phyloP scores from a whole-genome alignment of 805 yeast species.

The Candida chauliodis region DNA sequence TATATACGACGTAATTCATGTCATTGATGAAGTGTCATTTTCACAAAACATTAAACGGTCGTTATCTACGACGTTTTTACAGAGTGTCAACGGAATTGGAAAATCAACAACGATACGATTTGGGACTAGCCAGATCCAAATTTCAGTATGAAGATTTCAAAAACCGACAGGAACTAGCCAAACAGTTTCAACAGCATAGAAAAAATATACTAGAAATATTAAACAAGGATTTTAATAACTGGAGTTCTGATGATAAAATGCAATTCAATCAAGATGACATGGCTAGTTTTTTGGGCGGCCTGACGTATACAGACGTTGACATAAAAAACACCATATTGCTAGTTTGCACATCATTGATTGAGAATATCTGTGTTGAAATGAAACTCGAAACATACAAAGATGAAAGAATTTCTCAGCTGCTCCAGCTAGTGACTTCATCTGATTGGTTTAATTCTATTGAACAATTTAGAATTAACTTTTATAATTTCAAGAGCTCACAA shows the following conservation, averaged over 20 bases:
- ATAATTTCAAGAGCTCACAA: constrained; percentile 27
- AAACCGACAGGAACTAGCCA: constrained; percentile 4
- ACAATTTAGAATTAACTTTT: constrained; percentile 21
- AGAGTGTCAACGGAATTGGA: constrained; percentile 1
- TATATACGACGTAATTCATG: no score
- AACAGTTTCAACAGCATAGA: constrained; percentile 4
- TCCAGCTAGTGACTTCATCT: constrained; percentile 11
- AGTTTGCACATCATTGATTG: constrained; percentile 21
- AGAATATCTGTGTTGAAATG: constrained; percentile 25
- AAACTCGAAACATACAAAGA: constrained; percentile 17
- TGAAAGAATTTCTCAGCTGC: constrained; percentile 16
- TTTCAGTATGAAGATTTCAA: constrained; percentile 5
- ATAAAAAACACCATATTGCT: constrained; percentile 21
- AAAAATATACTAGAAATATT: constrained; percentile 6
- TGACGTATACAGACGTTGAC: constrained; percentile 15
- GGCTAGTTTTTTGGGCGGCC: neutral
- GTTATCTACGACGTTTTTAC: constrained; percentile 3
- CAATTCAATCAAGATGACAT: constrained; percentile 1
- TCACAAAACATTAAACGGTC: no score
- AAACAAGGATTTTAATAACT: constrained; percentile 1
- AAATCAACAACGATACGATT: constrained; percentile 4
- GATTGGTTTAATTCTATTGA: constrained; percentile 22
- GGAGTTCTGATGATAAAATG: neutral
- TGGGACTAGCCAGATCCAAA: neutral
- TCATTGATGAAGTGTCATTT: no score